Evolutionary conservation across 768 basidiomycete species (phyloP), one percentile per base, ranked within the genome.

Genomic region (Termitomyces sp.): DNA sequence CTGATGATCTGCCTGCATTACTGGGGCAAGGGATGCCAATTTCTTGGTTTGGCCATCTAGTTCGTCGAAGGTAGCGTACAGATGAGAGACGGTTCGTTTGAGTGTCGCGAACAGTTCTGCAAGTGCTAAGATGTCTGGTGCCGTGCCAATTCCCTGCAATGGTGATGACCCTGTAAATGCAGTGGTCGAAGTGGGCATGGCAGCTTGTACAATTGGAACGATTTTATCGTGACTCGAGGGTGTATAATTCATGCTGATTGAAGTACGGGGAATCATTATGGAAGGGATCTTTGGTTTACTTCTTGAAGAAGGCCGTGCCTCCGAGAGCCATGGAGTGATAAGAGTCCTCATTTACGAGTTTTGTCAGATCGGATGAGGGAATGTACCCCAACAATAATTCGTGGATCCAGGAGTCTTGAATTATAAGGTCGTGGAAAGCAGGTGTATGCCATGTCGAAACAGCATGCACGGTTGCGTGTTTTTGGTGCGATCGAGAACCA

Each of bases 61-160:
- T 1, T 62, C 65, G 38, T 77, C 77, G 60, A 83, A 76, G 1
- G 77, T 75, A 12, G 63, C 60, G 2, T 74, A 69, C 52, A 83
- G 68, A 0, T 67, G 62, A 1, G 60, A 55, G 5, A 82, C 60
- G 5, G 78, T 75, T 17, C 66, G 62, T 54, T 77, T 78, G 73
- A 82, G 77, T 21, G 74, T 70, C 10, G 67, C 59, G 19, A 81
- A 71, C 14, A 81, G 60, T n/a, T 77, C 73, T 8, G 74, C 74
- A 28, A 81, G 66, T 4, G 72, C 74, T 2, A 72, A 40, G 5
- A 79, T 63, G 45, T 79, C 76, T n/a, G 70, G 68, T 8, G 64
- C 59, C 38, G 61, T 46, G 12, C 26, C 21, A 30, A 48, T 17
- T 37, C 56, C 48, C 38, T 42, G 48, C 7, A 45, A 43, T 7